phyloP scores from a whole-genome alignment of 2,329 filamentous ascomycete species.

The Cordyceps farinosa region DNA sequence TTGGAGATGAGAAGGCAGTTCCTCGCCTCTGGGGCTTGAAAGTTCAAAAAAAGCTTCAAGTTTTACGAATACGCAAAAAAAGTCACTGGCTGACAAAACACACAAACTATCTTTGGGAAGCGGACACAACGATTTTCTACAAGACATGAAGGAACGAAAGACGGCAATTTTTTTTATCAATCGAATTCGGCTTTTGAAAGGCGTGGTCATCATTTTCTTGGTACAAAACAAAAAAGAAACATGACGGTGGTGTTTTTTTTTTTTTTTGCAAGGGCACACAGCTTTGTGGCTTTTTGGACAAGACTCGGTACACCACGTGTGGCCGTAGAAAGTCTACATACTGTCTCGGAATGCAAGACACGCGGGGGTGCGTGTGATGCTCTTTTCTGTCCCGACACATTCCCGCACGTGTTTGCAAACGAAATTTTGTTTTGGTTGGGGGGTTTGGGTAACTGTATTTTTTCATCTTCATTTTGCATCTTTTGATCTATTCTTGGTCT shows the following conservation, averaged over 20 bases:
- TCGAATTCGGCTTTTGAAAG: constrained; percentile 3
- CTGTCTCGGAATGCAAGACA: neutral
- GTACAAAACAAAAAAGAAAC: neutral
- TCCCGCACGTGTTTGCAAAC: neutral
- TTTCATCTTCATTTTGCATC: neutral
- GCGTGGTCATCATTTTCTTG: constrained; percentile 8
- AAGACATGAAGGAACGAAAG: constrained; percentile 8
- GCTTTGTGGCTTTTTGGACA: neutral
- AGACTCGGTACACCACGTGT: too few relatives aligned
- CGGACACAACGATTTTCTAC: neutral
- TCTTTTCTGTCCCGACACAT: neutral
- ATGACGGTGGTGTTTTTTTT: neutral
- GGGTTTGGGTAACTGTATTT: neutral
- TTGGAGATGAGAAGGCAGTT: constrained; percentile 59
- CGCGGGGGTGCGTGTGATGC: neutral
- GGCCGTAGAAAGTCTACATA: neutral
- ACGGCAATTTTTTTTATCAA: neutral
- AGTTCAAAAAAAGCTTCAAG: neutral
- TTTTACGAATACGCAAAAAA: neutral
- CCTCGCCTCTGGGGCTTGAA: neutral
- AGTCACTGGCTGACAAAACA: constrained; percentile 9
- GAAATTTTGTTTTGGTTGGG: neutral
- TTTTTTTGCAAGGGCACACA: neutral
- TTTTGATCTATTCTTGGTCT: neutral
- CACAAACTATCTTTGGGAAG: neutral